Base-by-base conservation (phyloP, 2,329 filamentous ascomycete species). In the Nemania sp. region DNA sequence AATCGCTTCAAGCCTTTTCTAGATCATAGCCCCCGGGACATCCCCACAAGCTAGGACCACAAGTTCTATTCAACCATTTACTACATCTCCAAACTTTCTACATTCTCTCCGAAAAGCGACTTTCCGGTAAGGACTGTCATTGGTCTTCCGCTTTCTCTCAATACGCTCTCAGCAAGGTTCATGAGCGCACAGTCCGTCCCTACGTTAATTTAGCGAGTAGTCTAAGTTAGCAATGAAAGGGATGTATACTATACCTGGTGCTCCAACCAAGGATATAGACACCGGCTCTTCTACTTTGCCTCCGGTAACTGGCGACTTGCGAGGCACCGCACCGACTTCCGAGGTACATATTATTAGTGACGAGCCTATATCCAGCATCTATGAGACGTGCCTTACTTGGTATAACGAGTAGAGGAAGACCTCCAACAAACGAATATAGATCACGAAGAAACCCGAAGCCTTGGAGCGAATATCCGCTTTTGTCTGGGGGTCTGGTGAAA, bases 391-490 rank as follows among this genome's bases (percentile, higher is more conserved):
- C 20, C n/a, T 6, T 49, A 49, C 45, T 49, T 49, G 45, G 45
- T 22, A 49, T 24, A 8, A 49, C 20, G 20, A 49, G 45, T 13
- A 24, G 20, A 49, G 45, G 45, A 11, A 49, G 45, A 11, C 45
- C 45, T n/a, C 45, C 45, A 24, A 49, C 20, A 24, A 49, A 49
- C 2, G 45, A 49, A 20, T 49, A 49, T 3, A 49, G 2, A 24
- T 49, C 45, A 49, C 45, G 45, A 49, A 49, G 45, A 24, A 49
- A 49, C 20, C 45, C 45, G 13, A 49, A 49, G 10, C 45, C 45
- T 49, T 49, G 45, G 3, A 49, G 45, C 5, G 45, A 49, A 49
- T 49, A 49, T 3, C n/a, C n/a, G 20, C 45, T 49, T 49, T 49
- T 15, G 45, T 24, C 6, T 2, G 45, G 45, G 3, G n/a, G 22